Base-by-base conservation (phyloP, 208 protist species). In the Wallacemonas sp. region DNA sequence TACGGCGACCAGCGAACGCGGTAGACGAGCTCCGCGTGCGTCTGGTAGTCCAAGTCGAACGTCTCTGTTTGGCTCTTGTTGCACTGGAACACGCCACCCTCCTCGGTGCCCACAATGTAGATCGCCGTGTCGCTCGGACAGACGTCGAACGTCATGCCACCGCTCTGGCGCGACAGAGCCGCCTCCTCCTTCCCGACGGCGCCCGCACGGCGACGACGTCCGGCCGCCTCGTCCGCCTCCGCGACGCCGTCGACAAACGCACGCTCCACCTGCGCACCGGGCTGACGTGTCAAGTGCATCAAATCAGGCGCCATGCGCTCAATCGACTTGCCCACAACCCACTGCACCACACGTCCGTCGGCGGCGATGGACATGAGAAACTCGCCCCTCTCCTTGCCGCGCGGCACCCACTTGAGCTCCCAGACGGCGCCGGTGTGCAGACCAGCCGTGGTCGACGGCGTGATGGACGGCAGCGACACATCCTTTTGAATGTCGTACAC, bases 21-120 rank as follows among this genome's bases (percentile, higher is more conserved):
- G 82, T 99, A 98, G 23, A 99, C 94, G 18, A 98, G 91, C 67
- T 97, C 96, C 14, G 83, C 73, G 70, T 99, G 98, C 2, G 90
- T 77, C 26, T 72, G 70, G 79, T 98, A 99, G 52, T 87, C 89
- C 39, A 98, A 80, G 52, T 99, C 87, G 78, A 97, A 97, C 69
- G 91, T 97, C 72, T 98, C 97, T 36, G 88, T 97, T 70, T 99
- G 98, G 42, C 93, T 98, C 67, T 82, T 89, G 62, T 88, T 98
- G 86, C 98, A 99, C 82, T 98, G 97, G 81, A 96, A 91, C n/a
- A 99, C 83, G 28, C 74, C 89, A 36, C 97, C 98, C 57, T 98
- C 96, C 75, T 98, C 96, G 1, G 97, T 99, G 44, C 93, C 97
- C 23, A 97, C 96, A 18, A 98, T 57, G 81, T 98, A 98, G 12